phyloP scores from a whole-genome alignment of 2,329 filamentous ascomycete genomes.

The Exophiala spinifera region DNA sequence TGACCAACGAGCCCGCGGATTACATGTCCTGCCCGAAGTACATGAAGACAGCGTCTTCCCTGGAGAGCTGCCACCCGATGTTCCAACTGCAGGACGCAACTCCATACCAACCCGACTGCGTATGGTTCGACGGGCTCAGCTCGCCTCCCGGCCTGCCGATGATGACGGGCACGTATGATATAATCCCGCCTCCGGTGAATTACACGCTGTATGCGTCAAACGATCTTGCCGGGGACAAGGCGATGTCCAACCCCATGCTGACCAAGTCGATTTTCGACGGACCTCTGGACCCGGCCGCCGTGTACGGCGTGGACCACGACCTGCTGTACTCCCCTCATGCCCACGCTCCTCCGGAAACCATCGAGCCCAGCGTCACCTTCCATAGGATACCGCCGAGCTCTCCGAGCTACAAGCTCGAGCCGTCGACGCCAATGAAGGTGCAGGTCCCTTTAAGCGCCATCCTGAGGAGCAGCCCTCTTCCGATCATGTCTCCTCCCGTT shows the following conservation, averaged over 20 bases:
- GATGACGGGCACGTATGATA: constrained; percentile 4
- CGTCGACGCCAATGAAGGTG: constrained; percentile 22
- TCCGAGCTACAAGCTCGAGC: constrained; percentile 22
- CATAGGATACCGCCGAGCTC: constrained; percentile 22
- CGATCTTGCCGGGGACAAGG: not conserved
- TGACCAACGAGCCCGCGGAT: constrained; percentile 10
- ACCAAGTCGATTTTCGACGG: constrained; percentile 25
- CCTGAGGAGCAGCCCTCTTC: constrained; percentile 25
- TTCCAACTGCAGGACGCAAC: constrained; percentile 16
- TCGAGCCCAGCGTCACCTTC: constrained; percentile 28
- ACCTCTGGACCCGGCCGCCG: not conserved
- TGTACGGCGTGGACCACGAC: constrained; percentile 9
- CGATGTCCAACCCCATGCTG: constrained; percentile 22
- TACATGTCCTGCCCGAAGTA: constrained; percentile 12
- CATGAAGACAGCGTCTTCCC: constrained; percentile 15
- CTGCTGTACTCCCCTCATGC: constrained; percentile 13
- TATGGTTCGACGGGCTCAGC: constrained; percentile 9
- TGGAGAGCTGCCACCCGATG: constrained; percentile 10
- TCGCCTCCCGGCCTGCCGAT: constrained; percentile 7
- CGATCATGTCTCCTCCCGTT: constrained; percentile 18
- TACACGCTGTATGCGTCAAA: constrained; percentile 3
- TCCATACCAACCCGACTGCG: constrained; percentile 2
- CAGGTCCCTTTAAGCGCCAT: constrained; percentile 16
- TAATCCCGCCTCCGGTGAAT: constrained; percentile 1
- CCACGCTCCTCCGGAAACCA: constrained; percentile 23